Conservation (phyloP, 441 rosid species). For the Eutrema salsugineum region DNA sequence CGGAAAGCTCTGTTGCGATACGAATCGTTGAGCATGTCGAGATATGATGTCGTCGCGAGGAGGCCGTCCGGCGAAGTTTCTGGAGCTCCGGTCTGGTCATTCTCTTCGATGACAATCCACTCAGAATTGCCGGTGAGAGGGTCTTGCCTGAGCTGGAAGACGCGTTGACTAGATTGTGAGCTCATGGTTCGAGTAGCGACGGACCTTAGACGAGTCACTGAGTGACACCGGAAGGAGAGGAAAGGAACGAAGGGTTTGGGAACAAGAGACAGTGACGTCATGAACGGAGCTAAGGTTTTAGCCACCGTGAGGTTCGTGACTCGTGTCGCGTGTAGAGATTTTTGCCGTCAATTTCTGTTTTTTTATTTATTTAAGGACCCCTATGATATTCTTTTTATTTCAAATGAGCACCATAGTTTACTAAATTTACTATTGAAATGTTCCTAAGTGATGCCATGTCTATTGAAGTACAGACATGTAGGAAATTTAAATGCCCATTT, state of each 20-base stretch:
- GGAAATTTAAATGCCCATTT: too few species aligned
- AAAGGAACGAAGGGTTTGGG: slow-evolving; percentile 40
- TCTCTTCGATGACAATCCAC: slow-evolving; percentile 80
- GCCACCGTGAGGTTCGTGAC: slow-evolving; percentile 10
- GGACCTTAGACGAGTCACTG: slow-evolving; percentile 19
- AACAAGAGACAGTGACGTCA: slow-evolving; percentile 26
- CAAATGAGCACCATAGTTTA: background rate
- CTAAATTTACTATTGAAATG: too few species aligned
- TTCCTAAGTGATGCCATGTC: too few species aligned
- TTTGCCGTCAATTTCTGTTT: background rate
- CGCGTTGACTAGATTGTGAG: slow-evolving; percentile 50
- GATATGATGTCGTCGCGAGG: slow-evolving; percentile 76
- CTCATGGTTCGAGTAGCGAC: slow-evolving; percentile 51
- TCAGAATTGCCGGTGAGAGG: slow-evolving; percentile 89
- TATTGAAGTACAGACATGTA: too few species aligned
- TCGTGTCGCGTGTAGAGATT: background rate
- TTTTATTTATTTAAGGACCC: background rate
- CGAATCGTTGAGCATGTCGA: slow-evolving; percentile 96
- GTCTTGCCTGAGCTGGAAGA: slow-evolving; percentile 81
- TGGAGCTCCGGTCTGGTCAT: slow-evolving; percentile 32
- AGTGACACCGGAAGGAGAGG: slow-evolving; percentile 9
- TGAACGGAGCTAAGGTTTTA: slow-evolving; percentile 11
- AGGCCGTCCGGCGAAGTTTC: slow-evolving; percentile 42
- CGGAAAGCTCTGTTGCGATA: slow-evolving; percentile 68
- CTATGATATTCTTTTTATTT: background rate